Conservation (phyloP, 2,329 filamentous ascomycete species). For the Pseudopyrenochaeta lycopersici region DNA sequence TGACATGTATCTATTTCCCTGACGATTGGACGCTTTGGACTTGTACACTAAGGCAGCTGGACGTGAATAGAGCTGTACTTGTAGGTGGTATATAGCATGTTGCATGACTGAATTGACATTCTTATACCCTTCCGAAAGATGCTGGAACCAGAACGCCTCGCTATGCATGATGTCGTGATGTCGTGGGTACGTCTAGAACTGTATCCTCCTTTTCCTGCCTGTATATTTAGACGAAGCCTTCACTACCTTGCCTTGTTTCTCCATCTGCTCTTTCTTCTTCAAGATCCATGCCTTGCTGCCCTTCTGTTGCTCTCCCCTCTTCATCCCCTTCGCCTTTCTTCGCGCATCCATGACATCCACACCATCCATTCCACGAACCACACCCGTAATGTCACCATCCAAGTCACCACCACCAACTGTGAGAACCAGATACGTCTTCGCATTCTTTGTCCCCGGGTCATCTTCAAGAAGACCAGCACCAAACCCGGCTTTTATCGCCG, state of each 20-base stretch:
- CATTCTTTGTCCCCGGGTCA: conserved; percentile 94
- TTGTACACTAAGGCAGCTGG: conserved; percentile 43
- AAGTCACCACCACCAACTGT: conserved; percentile 80
- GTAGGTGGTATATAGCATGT: conserved; percentile 52
- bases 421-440: conserved; percentile 94
- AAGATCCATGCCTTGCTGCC: conserved; percentile 85
- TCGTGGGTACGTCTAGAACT: conserved; percentile 66
- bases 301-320: conserved; percentile 72
- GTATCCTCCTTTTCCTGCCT: conserved; percentile 81
- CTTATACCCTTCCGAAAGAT: conserved; percentile 33
- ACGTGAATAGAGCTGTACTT: conserved; percentile 52
- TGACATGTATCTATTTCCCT: conserved; percentile 21
- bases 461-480: conserved; percentile 95
- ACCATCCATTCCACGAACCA: conserved; percentile 87
- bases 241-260: conserved; percentile 91
- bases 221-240: conserved; percentile 94
- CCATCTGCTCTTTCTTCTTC: conserved; percentile 91
- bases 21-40: conserved; percentile 34
- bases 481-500: conserved; percentile 92
- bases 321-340: conserved; percentile 61
- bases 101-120: conserved; percentile 48
- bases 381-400: conserved; percentile 81
- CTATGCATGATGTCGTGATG: conserved; percentile 44
- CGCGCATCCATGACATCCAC: conserved; percentile 74
- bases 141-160: conserved; percentile 41